Percentiles rank a stretch among this genome's conserved stretches.
Evolutionary conservation across 225 moss, liverwort and hornwort genomes (phyloP).

Genomic region (Physcomitrellopsis africana): DNA sequence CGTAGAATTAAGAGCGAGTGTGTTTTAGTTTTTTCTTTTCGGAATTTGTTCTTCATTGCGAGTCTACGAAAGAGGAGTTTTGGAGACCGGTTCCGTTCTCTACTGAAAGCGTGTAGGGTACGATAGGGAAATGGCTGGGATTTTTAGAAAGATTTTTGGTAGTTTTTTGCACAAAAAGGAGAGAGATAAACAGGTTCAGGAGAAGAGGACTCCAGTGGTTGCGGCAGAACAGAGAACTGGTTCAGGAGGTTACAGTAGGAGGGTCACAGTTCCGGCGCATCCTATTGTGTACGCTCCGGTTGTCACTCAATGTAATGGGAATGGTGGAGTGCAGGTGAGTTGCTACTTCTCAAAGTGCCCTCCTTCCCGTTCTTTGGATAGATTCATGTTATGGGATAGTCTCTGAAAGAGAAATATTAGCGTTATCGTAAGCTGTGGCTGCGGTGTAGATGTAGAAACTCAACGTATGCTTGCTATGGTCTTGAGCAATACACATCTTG

Average conservation of each 20-base stretch:
- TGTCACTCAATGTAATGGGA: constrained; percentile 30
- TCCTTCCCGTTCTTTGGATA: neutral
- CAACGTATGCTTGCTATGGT: neutral
- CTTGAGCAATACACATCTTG: too few relatives aligned
- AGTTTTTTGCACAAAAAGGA: constrained; percentile 10
- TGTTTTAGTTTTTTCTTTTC: neutral
- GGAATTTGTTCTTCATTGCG: neutral
- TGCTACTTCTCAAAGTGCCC: neutral
- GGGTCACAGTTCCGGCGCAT: constrained; percentile 19
- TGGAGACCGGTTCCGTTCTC: neutral
- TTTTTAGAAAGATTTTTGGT: constrained; percentile 29
- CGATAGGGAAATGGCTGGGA: constrained; percentile 21
- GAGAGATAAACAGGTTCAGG: constrained; percentile 17
- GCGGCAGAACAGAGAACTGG: neutral
- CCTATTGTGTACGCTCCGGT: constrained; percentile 27
- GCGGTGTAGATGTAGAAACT: neutral
- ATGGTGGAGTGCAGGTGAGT: constrained; percentile 29
- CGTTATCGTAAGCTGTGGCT: neutral
- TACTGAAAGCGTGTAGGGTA: neutral
- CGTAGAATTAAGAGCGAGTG: neutral
- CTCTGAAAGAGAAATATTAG: neutral
- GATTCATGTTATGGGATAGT: neutral
- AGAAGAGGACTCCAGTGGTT: constrained; percentile 4
- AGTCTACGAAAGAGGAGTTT: neutral
- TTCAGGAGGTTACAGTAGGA: constrained; percentile 26